A percentile compares a stretch with the other conserved stretches of the same genome.
These are phyloP conservation scores for Ilyonectria robusta DNA, from an alignment of 2,329 filamentous ascomycete species.

Conservation along the genomic window DNA sequence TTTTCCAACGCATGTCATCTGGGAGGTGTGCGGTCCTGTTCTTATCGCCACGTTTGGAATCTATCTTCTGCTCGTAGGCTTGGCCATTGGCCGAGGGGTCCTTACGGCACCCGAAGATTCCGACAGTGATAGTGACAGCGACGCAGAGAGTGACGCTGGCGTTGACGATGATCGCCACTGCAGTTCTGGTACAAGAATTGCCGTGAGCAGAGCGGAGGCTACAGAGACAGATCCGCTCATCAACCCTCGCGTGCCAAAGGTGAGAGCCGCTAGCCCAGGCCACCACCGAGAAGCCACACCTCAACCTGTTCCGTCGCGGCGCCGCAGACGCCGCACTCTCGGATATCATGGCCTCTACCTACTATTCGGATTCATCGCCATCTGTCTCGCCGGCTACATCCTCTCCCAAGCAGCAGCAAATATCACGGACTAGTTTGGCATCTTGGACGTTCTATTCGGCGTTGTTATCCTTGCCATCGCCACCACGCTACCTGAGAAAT, in stretches of 20 bases:
- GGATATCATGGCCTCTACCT: conserved; percentile 52
- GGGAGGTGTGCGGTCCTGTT: no score
- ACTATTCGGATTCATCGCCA: conserved; percentile 59
- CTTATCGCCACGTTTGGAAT: no score
- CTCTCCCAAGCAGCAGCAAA: conserved; percentile 62
- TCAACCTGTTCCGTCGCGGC: not conserved
- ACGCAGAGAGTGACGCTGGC: no score
- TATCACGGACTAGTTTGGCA: conserved; percentile 51
- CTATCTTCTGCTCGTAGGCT: no score
- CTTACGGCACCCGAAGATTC: no score
- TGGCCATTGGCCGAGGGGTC: no score
- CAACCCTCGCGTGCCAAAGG: conserved; percentile 2
- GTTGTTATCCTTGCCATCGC: not conserved
- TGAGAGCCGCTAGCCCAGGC: not conserved
- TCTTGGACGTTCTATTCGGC: not conserved
- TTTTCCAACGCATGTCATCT: conserved; percentile 17
- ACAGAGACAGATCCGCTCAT: not conserved
- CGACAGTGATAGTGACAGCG: no score
- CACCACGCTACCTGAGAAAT: conserved; percentile 54
- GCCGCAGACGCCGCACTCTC: conserved; percentile 7
- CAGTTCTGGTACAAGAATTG: not conserved
- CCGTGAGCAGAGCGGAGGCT: not conserved
- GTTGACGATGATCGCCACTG: no score
- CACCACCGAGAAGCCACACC: conserved; percentile 6
- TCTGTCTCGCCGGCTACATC: conserved; percentile 64